phyloP scores from a whole-genome alignment of 176 grass and related monocot genomes.

The Aegilops longissima region DNA sequence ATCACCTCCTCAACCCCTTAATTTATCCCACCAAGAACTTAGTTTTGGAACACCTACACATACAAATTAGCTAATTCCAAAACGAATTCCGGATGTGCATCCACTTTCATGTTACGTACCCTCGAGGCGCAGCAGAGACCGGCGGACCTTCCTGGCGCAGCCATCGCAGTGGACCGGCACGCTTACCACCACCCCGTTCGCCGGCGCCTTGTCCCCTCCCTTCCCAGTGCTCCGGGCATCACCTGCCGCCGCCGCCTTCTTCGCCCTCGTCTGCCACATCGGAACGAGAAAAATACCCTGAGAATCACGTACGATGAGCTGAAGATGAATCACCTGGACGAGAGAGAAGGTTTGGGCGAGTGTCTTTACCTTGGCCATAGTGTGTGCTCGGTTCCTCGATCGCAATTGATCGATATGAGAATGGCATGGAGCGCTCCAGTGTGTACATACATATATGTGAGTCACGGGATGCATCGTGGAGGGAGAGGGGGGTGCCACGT shows the following conservation, averaged over 20 bases:
- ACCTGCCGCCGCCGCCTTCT: neutral
- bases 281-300: no score
- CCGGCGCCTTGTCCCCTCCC: neutral
- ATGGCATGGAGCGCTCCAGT: neutral
- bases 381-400: neutral
- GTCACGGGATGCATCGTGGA: neutral
- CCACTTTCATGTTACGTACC: slow-evolving; percentile 26
- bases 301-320: neutral
- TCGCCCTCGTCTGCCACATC: neutral
- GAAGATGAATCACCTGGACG: neutral
- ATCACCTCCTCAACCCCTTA: slow-evolving; percentile 57
- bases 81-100: neutral
- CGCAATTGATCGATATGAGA: neutral
- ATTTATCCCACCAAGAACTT: neutral
- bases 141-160: slow-evolving; percentile 60
- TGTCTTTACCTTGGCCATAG: neutral
- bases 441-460: neutral
- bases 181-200: slow-evolving; percentile 39
- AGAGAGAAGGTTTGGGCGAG: neutral
- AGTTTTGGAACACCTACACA: neutral
- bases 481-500: neutral
- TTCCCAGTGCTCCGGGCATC: neutral
- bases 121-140: slow-evolving; percentile 38
- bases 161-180: slow-evolving; percentile 62
- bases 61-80: neutral